Base-by-base conservation (phyloP, 495 filamentous ascomycete genomes). In the Delitschia confertaspora region DNA sequence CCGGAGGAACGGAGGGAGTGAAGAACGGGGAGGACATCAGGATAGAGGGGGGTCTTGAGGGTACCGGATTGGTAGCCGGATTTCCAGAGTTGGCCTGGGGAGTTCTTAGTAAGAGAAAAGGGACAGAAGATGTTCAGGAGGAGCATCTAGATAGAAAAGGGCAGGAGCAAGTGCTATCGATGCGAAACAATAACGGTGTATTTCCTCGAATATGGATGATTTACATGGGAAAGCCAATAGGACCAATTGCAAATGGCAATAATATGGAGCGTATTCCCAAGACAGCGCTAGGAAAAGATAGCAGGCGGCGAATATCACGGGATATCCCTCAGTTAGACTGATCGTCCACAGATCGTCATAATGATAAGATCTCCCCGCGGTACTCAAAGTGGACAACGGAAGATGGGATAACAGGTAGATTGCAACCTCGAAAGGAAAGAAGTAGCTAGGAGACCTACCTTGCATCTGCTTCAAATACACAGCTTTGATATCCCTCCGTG, bases 401-500 rank as follows among this genome's bases (percentile, higher is more conserved):
- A n/a, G n/a, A n/a, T n/a, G n/a, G n/a, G n/a, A n/a, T n/a, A n/a
- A n/a, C n/a, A n/a, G n/a, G 35, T 32, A 25, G n/a, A n/a, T n/a
- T n/a, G n/a, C 18, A 27, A 36, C 20, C 23, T 10, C 7, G 24
- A 33, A 43, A 32, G 38, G 23, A 27, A 39, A 27, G 13, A n/a
- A 38, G 24, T 1, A 4, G 34, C 10, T n/a, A 4, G 8, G 13
- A 48, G 13, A 40, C 55, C 35, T 45, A 55, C 60, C 66, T 65
- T 85, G 82, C 39, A 85, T 72, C 48, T 72, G 68, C 61, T 86
- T 86, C 42, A 85, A 69, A 58, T 79, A 81, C 22, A 75, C 61
- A 39, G 76, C 61, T 60, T 86, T 86, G 40, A 81, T 65, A 54
- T 85, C 82, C 39, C 67, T 71, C 39, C 64, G 62, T 51, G 79